Evolutionary conservation across 176 grass and related monocot genomes (phyloP), one percentile per base, ranked within the genome.

Genomic region (Triticum timopheevii): DNA sequence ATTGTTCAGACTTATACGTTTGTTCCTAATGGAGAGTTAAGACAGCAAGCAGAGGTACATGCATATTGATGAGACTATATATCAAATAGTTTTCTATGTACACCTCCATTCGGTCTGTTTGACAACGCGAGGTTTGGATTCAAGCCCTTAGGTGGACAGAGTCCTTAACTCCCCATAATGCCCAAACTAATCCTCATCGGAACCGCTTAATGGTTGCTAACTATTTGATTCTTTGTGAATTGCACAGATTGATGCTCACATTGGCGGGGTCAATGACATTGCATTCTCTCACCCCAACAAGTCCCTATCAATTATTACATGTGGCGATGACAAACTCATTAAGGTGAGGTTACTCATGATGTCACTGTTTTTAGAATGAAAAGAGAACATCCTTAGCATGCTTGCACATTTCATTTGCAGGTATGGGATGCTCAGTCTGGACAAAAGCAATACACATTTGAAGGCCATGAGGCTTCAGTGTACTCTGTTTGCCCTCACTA

Each of bases 221-320:
- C 71, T 84, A 52, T 75, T 30, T 76, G 15, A 11, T 4, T 27
- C 24, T 72, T 70, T 83, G 64, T 56, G 84, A 78, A 68, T 78
- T 69, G 76, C 30, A 82, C 83, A 99, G 97, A 96, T 99, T 87
- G 97, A 99, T 85, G 94, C 97, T 33, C 97, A 99, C 88, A 91
- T 93, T 22, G 97, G 97, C 30, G 94, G 97, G 76, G 97, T 99
- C 70, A 99, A 99, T 90, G 97, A 99, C 65, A 99, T 99, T 69
- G 97, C 97, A 58, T 99, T 99, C 78, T 99, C 97, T 74, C 97
- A 99, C 76, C 97, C 94, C 78, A 99, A 94, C 81, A 99, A 99
- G 83, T 87, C 77, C 71, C 86, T 99, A 76, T 99, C 97, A 36
- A 96, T 99, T 83, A 99, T 99, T 87, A 99, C 97, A 30, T 99